These are phyloP conservation scores for Nymphaea thermarum DNA, from an alignment of 164 flowering plant species.

Conservation along the genomic window DNA sequence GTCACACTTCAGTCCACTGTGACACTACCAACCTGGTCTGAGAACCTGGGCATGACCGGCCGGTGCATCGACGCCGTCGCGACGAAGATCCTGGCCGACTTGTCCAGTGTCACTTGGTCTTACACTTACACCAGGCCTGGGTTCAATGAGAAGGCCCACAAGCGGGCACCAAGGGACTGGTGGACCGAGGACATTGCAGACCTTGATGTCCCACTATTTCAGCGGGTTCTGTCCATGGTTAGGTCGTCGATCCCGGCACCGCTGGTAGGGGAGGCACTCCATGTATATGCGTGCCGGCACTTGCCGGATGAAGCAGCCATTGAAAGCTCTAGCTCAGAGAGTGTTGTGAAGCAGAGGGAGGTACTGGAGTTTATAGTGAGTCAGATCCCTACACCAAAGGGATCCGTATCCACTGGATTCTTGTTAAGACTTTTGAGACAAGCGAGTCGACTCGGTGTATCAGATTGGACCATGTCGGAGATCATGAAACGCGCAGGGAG, in stretches of 20 bases:
- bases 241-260: slow-evolving; percentile 49
- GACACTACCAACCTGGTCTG: slow-evolving; percentile 52
- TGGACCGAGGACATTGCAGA: slow-evolving; percentile 88
- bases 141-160: slow-evolving; percentile 33
- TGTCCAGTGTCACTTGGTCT: slow-evolving; percentile 79
- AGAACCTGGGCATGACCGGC: slow-evolving; percentile 57
- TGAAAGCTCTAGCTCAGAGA: slow-evolving; percentile 23
- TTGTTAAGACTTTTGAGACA: slow-evolving; percentile 47
- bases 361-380: slow-evolving; percentile 57
- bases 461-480: slow-evolving; percentile 49
- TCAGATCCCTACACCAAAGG: slow-evolving; percentile 57
- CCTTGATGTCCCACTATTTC: slow-evolving; percentile 21
- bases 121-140: slow-evolving; percentile 87
- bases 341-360: slow-evolving; percentile 17
- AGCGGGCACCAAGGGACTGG: slow-evolving; percentile 77
- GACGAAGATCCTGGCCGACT: slow-evolving; percentile 58
- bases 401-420: slow-evolving; percentile 70
- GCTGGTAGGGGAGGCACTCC: slow-evolving; percentile 86
- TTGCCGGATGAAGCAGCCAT: slow-evolving; percentile 26
- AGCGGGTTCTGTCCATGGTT: background rate
- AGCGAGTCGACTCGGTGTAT: slow-evolving; percentile 35
- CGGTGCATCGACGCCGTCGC: slow-evolving; percentile 67
- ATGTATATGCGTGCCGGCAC: slow-evolving; percentile 74
- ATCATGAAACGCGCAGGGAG: slow-evolving; percentile 43
- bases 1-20: slow-evolving; percentile 39